Evolutionary conservation across 2,329 filamentous ascomycete genomes (phyloP).

Genomic region (Scedosporium dehoogii): DNA sequence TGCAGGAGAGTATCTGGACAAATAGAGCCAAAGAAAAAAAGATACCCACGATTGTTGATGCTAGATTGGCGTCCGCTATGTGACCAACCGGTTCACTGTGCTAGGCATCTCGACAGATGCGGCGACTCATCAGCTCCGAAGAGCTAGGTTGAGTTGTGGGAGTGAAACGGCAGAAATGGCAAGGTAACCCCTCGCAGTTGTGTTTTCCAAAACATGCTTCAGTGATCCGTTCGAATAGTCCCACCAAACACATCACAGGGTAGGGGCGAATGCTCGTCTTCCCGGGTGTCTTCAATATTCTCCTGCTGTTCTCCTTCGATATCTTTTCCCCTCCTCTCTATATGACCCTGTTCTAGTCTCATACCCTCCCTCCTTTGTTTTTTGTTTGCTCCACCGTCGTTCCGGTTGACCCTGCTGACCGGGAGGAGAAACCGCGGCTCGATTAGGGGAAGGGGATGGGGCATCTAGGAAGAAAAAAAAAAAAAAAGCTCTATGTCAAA

Average conservation of each 20-base stretch:
- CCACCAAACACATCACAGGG: background rate
- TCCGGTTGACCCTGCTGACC: background rate
- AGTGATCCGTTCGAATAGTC: background rate
- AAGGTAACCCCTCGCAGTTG: background rate
- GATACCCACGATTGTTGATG: background rate
- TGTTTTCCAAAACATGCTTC: background rate
- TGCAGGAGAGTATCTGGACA: background rate
- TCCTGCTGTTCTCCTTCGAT: background rate
- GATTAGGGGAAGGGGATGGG: background rate
- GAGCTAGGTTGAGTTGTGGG: background rate
- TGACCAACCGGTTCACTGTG: background rate
- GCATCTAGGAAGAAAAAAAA: background rate
- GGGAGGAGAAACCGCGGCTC: background rate
- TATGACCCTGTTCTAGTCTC: background rate
- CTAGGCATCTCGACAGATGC: too few species aligned
- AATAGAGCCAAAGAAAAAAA: background rate
- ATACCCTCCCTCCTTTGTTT: background rate
- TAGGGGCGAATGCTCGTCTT: background rate
- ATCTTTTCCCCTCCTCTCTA: background rate
- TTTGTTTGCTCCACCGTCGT: background rate
- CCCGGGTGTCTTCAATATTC: background rate
- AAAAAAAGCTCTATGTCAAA: conserved; percentile 4
- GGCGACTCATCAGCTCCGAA: too few species aligned
- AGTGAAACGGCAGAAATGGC: background rate
- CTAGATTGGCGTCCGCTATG: background rate